Evolutionary conservation across 805 yeast genomes (phyloP), one percentile per base, ranked within the genome.

Genomic region (Yarrowia sp.): DNA sequence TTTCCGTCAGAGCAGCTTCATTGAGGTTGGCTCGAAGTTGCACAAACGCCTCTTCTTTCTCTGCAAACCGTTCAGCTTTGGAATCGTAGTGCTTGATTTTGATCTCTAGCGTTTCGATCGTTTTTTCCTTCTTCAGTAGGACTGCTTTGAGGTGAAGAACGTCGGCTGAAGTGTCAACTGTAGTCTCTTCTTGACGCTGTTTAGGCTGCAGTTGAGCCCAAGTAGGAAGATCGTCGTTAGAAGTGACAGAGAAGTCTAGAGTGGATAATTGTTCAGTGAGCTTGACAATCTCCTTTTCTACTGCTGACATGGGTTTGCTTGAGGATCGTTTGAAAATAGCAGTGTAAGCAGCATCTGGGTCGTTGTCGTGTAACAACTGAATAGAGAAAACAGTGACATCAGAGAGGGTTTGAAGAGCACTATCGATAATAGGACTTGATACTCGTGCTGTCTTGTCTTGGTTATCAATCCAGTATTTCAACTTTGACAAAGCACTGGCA

Each of bases 51-150:
- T 58, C 51, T 9, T 58, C 64, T 15, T 58, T 43, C 13, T 58
- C 51, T 4, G 64, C 50, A 15, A 58, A 58, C 32, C 64, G 31
- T 9, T 43, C 64, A 3, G 42, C 51, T 35, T 58, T 58, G 15
- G 51, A 43, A 9, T 58, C 64, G n/a, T 33, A 44, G 35, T 58
- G 64, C n/a, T 36, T 47, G 13, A 58, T 43, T 33, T 58, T 58
- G 33, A 58, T 43, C n/a, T 58, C 51, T 18, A 58, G 43, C 6
- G 64, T 58, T 42, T 58, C 64, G 28, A 58, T 58, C 10, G 51
- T 35, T 51, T 58, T 43, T 35, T 58, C 51, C 9, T 58, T 55
- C 39, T 55, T 55, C 38, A 39, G 31, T 7, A 55, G 47, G 6
- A 55, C 47, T 1, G 61, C 61, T 47, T 55, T 55, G 36, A 55